A percentile compares a stretch with the other conserved stretches of the same genome.
Conservation (phyloP, 2,329 filamentous ascomycete species). For the Pseudogymnoascus sp. region DNA sequence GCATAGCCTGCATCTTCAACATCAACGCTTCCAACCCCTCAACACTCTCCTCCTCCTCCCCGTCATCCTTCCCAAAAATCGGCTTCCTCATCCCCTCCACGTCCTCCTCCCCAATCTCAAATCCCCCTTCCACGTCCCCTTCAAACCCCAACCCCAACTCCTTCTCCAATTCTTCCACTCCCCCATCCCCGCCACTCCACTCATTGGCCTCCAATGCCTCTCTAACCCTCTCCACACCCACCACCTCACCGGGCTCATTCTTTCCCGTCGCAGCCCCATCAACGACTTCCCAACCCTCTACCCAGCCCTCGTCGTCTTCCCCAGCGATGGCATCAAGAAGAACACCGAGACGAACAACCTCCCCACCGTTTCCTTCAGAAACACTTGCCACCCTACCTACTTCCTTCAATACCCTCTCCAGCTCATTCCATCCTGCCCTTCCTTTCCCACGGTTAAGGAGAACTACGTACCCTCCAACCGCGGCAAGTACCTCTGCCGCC, state of each 20-base stretch:
- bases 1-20: constrained; percentile 53
- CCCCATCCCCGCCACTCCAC: constrained; percentile 42
- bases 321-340: constrained; percentile 50
- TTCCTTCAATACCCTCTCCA: constrained; percentile 40
- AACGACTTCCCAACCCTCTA: constrained; percentile 56
- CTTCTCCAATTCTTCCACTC: constrained; percentile 32
- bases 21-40: constrained; percentile 57
- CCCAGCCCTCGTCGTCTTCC: constrained; percentile 50
- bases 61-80: constrained; percentile 22
- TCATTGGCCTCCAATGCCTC: constrained; percentile 61
- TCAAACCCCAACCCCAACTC: constrained; percentile 28
- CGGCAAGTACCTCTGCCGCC: constrained; percentile 54
- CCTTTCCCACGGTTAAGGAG: constrained; percentile 40
- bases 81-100: constrained; percentile 32
- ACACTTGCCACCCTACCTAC: constrained; percentile 49
- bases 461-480: constrained; percentile 53
- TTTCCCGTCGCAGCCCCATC: constrained; percentile 39
- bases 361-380: constrained; percentile 47
- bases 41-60: constrained; percentile 35
- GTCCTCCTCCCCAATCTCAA: constrained; percentile 32
- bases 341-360: constrained; percentile 54
- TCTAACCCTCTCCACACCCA: constrained; percentile 49
- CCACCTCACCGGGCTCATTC: constrained; percentile 57
- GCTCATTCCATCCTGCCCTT: constrained; percentile 16
- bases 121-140: constrained; percentile 30